These are phyloP conservation scores for Suhomyces xylopsoci DNA, from an alignment of 805 yeast species.

Conservation along the genomic window DNA sequence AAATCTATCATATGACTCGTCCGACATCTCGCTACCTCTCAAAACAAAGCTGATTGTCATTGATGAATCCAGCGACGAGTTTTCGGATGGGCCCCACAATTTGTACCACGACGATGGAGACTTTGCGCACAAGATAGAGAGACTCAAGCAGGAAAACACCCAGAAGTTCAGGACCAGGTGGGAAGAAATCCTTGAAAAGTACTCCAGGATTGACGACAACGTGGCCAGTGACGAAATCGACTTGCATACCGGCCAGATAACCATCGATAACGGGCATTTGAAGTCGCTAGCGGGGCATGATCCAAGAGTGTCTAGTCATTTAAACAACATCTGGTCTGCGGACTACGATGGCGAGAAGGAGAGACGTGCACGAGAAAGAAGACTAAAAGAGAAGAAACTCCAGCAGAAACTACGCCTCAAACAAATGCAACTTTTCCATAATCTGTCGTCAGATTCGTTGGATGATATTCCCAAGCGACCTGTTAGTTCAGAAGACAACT, in stretches of 20 bases:
- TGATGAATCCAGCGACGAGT: conserved; percentile 1
- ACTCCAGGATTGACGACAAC: conserved; percentile 44
- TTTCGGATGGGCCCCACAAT: background rate
- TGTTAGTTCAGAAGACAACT: conserved; percentile 1
- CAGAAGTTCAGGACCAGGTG: conserved; percentile 35
- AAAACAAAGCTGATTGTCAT: background rate
- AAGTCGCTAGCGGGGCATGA: conserved; percentile 37
- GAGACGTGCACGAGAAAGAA: conserved; percentile 7
- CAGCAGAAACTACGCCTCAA: conserved; percentile 17
- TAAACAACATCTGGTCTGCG: conserved; percentile 34
- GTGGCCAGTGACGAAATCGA: conserved; percentile 66
- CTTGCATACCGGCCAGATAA: conserved; percentile 57
- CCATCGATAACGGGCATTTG: conserved; percentile 69
- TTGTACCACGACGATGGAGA: conserved; percentile 12
- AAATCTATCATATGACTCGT: conserved; percentile 6
- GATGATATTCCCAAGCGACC: background rate
- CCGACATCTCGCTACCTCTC: background rate
- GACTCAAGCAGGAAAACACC: conserved; percentile 28
- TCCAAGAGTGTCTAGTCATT: background rate
- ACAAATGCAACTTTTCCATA: conserved; percentile 3
- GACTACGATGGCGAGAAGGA: conserved; percentile 29
- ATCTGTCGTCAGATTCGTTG: background rate
- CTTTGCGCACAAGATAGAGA: conserved; percentile 22
- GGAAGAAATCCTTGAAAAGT: conserved; percentile 52
- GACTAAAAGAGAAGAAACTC: conserved; percentile 4